phyloP scores from a whole-genome alignment of 306 rosid genomes.

The Acacia confusa region DNA sequence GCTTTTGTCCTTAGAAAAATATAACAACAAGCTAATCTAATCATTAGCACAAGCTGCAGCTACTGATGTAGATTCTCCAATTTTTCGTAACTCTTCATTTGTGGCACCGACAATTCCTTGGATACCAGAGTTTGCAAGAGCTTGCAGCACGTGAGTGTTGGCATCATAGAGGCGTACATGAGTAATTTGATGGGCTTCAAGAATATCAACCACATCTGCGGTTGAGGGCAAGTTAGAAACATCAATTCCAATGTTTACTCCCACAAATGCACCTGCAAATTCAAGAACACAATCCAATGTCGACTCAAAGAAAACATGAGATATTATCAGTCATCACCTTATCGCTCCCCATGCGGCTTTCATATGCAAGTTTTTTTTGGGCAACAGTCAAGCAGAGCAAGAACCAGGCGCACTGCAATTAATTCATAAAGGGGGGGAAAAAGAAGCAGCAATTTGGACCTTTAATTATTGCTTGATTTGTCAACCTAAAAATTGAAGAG shows the following conservation, averaged over 20 bases:
- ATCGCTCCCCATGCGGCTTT: constrained; percentile 1
- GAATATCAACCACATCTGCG: constrained; percentile 55
- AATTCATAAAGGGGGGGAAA: background rate
- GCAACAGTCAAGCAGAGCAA: constrained; percentile 7
- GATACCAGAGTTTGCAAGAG: constrained; percentile 69
- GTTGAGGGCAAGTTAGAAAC: constrained; percentile 76
- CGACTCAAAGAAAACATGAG: constrained; percentile 27
- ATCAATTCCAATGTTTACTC: constrained; percentile 80
- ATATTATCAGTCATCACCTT: constrained; percentile 10
- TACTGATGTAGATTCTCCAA: constrained; percentile 74
- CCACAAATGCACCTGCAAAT: constrained; percentile 84
- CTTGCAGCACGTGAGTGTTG: constrained; percentile 68
- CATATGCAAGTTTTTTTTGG: background rate
- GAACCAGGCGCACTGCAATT: constrained; percentile 2
- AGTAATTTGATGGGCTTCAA: constrained; percentile 68
- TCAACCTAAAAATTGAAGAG: background rate
- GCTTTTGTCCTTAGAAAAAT: too few species aligned
- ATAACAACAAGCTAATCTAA: too few species aligned
- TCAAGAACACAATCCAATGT: constrained; percentile 31
- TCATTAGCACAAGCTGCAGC: constrained; percentile 60
- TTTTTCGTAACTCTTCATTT: constrained; percentile 66
- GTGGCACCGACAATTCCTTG: constrained; percentile 77
- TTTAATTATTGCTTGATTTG: constrained; percentile 12
- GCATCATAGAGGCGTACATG: constrained; percentile 81
- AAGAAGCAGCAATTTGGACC: background rate